A percentile compares a stretch with the other conserved stretches of the same genome.
Conservation (phyloP, 257 asterid genomes). For the Penstemon newberryi region DNA sequence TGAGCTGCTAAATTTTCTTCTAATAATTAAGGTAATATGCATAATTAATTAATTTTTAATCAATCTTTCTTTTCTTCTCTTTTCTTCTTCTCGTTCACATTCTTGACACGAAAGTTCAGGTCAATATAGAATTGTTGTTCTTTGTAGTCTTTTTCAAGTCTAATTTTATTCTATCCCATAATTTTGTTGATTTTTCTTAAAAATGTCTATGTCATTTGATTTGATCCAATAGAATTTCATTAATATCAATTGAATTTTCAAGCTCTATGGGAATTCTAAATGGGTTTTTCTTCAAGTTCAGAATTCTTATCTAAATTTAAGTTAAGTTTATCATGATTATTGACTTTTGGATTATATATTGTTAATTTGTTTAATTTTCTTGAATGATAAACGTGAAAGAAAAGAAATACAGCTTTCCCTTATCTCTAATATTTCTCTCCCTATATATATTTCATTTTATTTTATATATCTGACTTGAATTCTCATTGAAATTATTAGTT, state of each 20-base stretch:
- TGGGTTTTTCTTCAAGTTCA: constrained; percentile 27
- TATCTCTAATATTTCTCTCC: not conserved
- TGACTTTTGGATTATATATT: not conserved
- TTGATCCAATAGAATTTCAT: not conserved
- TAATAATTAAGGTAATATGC: not conserved
- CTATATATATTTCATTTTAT: not conserved
- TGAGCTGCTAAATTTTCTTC: constrained; percentile 17
- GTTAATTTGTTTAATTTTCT: not conserved
- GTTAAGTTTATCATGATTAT: constrained; percentile 21
- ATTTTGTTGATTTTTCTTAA: not conserved
- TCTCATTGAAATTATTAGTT: not conserved
- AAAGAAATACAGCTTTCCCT: constrained; percentile 17
- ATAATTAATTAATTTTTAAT: not conserved
- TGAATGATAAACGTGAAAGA: constrained; percentile 26
- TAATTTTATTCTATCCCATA: no score
- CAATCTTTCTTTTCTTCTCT: not conserved
- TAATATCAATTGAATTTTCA: no score
- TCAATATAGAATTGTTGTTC: not conserved
- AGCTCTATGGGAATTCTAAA: not conserved
- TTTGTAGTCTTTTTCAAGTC: not conserved
- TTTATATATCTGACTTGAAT: not conserved
- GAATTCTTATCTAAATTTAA: constrained; percentile 26
- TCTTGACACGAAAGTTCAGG: constrained; percentile 13
- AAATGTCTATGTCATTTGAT: no score
- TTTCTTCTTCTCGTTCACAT: not conserved